Evolutionary conservation across 2,329 filamentous ascomycete genomes (phyloP).

Genomic region (Sporothrix dimorphospora): DNA sequence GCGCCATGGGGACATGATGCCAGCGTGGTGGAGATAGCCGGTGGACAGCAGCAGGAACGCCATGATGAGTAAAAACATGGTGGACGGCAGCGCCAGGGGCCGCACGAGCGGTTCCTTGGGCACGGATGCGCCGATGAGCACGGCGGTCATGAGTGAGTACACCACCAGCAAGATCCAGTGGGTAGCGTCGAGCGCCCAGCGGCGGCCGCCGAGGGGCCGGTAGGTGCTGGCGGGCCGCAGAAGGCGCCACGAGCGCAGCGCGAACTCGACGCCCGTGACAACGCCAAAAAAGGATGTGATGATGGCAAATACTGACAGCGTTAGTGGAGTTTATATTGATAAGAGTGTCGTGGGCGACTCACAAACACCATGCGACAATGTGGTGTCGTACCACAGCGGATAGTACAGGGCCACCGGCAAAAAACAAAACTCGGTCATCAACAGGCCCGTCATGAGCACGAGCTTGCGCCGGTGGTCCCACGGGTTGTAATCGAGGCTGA

Average conservation of each 20-base stretch:
- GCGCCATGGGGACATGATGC: not conserved
- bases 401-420: constrained; percentile 59
- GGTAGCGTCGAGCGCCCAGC: constrained; percentile 49
- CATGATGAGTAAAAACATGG: constrained; percentile 7
- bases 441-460: constrained; percentile 50
- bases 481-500: constrained; percentile 43
- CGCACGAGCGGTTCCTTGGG: not conserved
- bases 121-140: constrained; percentile 55
- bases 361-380: constrained; percentile 35
- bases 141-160: constrained; percentile 53
- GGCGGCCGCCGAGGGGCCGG: constrained; percentile 56
- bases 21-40: not conserved
- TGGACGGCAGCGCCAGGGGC: not conserved
- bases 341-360: not conserved
- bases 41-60: not conserved
- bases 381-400: constrained; percentile 47
- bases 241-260: constrained; percentile 52
- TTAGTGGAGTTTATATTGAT: constrained; percentile 33
- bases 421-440: constrained; percentile 52
- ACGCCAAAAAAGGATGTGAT: constrained; percentile 59
- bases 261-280: constrained; percentile 59
- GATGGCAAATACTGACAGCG: constrained; percentile 50
- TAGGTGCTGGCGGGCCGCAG: constrained; percentile 54
- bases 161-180: constrained; percentile 52
- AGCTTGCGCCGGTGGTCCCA: constrained; percentile 48